Conservation (phyloP, 2,329 filamentous ascomycete genomes). For the Pestalotiopsis sp. region DNA sequence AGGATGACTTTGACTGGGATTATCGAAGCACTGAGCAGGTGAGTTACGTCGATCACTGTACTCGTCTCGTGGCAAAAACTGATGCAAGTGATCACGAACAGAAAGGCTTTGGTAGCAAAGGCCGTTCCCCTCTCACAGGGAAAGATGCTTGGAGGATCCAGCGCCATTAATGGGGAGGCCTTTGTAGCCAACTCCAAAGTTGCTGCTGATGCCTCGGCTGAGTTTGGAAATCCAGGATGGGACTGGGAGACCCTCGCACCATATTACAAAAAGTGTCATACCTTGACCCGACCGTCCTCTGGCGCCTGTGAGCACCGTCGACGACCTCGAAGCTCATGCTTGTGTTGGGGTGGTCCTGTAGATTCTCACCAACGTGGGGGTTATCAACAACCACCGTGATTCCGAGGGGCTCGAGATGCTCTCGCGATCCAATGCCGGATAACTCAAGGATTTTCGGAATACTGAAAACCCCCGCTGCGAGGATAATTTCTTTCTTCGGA, state of each 20-base stretch:
- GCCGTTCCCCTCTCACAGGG: slow-evolving; percentile 8
- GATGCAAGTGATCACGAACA: background rate
- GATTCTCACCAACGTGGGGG: slow-evolving; percentile 46
- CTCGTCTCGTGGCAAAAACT: background rate
- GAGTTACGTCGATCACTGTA: background rate
- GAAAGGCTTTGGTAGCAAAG: slow-evolving; percentile 8
- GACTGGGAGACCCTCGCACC: slow-evolving; percentile 27
- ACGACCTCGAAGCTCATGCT: slow-evolving; percentile 13
- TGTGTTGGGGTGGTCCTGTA: slow-evolving; percentile 42
- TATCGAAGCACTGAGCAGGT: slow-evolving; percentile 10
- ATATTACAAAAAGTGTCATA: slow-evolving; percentile 37
- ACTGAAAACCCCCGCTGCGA: slow-evolving; percentile 58
- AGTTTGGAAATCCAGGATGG: slow-evolving; percentile 37
- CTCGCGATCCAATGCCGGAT: slow-evolving; percentile 56
- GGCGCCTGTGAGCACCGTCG: slow-evolving; percentile 11
- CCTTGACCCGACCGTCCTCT: slow-evolving; percentile 22
- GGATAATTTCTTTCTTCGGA: slow-evolving; percentile 49
- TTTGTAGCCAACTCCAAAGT: slow-evolving; percentile 21
- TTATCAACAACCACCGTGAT: slow-evolving; percentile 45
- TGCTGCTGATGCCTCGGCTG: slow-evolving; percentile 35
- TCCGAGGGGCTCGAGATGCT: slow-evolving; percentile 39
- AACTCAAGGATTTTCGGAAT: slow-evolving; percentile 61
- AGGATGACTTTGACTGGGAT: slow-evolving; percentile 10
- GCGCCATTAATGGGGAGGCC: slow-evolving; percentile 28
- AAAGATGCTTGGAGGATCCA: slow-evolving; percentile 11